phyloP scores from a whole-genome alignment of 2,329 filamentous ascomycete genomes.

The Orbilia quercus region DNA sequence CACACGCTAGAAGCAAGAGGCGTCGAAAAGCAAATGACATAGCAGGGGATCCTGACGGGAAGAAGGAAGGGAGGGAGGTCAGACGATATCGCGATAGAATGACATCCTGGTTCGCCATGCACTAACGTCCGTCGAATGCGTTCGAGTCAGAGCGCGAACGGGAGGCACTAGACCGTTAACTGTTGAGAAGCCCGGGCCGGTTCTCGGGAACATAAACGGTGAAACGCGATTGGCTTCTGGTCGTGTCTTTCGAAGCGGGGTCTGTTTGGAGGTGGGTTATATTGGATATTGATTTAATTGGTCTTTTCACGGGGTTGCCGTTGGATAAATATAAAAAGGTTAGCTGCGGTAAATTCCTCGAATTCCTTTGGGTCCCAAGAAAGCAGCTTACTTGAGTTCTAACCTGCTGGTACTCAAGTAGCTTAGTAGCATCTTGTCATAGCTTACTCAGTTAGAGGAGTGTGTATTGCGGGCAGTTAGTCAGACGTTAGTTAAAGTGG shows the following conservation, averaged over 20 bases:
- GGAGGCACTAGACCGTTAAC: slow-evolving; percentile 16
- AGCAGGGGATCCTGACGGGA: slow-evolving; percentile 6
- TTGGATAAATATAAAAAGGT: slow-evolving; percentile 15
- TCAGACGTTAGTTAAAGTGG: too few relatives aligned
- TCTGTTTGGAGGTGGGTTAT: slow-evolving; percentile 36
- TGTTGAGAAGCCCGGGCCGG: slow-evolving; percentile 20
- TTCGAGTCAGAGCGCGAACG: slow-evolving; percentile 37
- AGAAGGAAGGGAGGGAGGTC: slow-evolving; percentile 23
- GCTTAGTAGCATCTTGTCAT: too few relatives aligned
- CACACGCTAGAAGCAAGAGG: slow-evolving; percentile 26
- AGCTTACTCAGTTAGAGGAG: too few relatives aligned
- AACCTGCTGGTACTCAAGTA: too few relatives aligned
- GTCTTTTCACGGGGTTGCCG: slow-evolving; percentile 1
- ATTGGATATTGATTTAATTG: slow-evolving; percentile 16
- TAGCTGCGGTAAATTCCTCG: background rate
- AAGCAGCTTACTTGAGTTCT: too few relatives aligned
- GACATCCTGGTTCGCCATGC: slow-evolving; percentile 27
- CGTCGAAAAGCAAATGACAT: slow-evolving; percentile 10
- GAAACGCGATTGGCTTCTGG: slow-evolving; percentile 25
- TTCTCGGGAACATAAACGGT: slow-evolving; percentile 23
- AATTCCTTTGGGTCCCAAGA: too few relatives aligned
- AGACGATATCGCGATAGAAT: slow-evolving; percentile 45
- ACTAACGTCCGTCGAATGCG: slow-evolving; percentile 4
- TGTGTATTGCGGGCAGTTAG: too few relatives aligned
- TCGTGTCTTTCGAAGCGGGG: slow-evolving; percentile 15